Conservation (phyloP, 306 rosid genomes). For the Pueraria montana region DNA sequence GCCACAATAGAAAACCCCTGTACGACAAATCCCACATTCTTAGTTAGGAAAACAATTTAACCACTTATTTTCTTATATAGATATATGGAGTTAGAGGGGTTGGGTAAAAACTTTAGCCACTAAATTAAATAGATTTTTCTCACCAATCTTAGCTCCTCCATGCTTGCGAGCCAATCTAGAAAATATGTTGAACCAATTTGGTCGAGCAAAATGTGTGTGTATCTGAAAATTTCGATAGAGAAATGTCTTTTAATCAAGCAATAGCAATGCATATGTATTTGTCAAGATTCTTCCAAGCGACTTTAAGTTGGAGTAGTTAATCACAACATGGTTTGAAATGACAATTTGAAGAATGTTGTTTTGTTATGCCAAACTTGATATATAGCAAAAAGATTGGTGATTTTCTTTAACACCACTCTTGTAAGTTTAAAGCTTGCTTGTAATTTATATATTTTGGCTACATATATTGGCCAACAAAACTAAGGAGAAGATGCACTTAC, state of each 20-base stretch:
- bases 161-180: slow-evolving; percentile 76
- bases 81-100: not conserved
- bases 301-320: not conserved
- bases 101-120: slow-evolving; percentile 16
- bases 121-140: slow-evolving; percentile 44
- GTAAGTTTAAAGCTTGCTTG: slow-evolving; percentile 10
- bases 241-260: not conserved
- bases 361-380: slow-evolving; percentile 9
- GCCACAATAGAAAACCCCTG: slow-evolving; percentile 94
- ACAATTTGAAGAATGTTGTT: not conserved
- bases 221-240: slow-evolving; percentile 60
- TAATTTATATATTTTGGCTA: not conserved
- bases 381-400: not conserved
- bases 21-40: slow-evolving; percentile 38
- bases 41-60: slow-evolving; percentile 31
- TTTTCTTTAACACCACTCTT: not conserved
- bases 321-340: slow-evolving; percentile 1
- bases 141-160: slow-evolving; percentile 80
- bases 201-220: slow-evolving; percentile 79
- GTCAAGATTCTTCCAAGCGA: slow-evolving; percentile 9
- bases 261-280: not conserved
- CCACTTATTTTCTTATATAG: not conserved
- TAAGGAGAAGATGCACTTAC: slow-evolving; percentile 61
- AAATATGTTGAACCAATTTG: slow-evolving; percentile 84
- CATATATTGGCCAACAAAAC: slow-evolving; percentile 36